Percentiles rank a stretch among this genome's conserved stretches.
phyloP scores from a whole-genome alignment of 441 rosid genomes.

The Gossypium schwendimanii region DNA sequence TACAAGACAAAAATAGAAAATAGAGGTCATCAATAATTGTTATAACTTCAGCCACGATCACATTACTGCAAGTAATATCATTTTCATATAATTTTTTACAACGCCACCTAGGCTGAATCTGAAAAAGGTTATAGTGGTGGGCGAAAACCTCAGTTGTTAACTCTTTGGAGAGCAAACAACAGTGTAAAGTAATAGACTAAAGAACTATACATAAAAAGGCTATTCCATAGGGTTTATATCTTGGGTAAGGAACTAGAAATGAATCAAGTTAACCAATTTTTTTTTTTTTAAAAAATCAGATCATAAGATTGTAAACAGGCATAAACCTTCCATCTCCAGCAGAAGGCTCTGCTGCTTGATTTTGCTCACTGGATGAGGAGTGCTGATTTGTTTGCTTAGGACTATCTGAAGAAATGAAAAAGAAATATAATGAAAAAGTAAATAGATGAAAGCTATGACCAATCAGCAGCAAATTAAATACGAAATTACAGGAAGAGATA shows the following conservation, averaged over 20 bases:
- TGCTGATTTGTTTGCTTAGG: constrained; percentile 41
- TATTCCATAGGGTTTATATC: not conserved
- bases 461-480: not conserved
- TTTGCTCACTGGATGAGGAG: constrained; percentile 27
- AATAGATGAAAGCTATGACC: not conserved
- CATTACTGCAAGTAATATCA: not conserved
- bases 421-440: not conserved
- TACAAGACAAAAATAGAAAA: constrained; percentile 20
- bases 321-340: constrained; percentile 58
- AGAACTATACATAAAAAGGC: not conserved
- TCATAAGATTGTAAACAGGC: constrained; percentile 10
- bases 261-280: not conserved
- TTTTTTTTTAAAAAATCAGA: not conserved
- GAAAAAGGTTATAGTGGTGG: not conserved
- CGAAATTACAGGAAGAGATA: not conserved
- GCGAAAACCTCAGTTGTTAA: not conserved
- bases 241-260: not conserved
- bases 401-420: constrained; percentile 34
- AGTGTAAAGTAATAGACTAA: not conserved
- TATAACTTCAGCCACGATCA: constrained; percentile 4
- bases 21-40: not conserved
- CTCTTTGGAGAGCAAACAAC: not conserved
- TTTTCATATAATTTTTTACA: not conserved
- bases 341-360: constrained; percentile 37
- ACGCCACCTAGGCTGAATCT: not conserved